Evolutionary conservation across 108 stramenopile species (phyloP).

Genomic region (Cyclotella choctawhatcheeana): DNA sequence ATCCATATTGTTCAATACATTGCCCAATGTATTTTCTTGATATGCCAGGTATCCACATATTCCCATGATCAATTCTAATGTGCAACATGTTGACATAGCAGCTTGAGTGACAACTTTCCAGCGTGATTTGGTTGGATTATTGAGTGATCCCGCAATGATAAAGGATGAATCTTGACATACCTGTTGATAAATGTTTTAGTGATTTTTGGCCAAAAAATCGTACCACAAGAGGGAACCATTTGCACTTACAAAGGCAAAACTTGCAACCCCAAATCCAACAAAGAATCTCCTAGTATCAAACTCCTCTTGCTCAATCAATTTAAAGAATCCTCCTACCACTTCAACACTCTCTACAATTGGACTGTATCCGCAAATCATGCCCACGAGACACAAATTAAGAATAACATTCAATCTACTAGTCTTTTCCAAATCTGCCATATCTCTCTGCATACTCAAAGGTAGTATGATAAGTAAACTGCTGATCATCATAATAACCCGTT

Average conservation of each 20-base stretch:
- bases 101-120: conserved; percentile 69
- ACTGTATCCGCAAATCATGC: conserved; percentile 49
- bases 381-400: conserved; percentile 67
- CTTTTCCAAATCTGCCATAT: conserved; percentile 51
- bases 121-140: conserved; percentile 67
- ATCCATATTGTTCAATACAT: conserved; percentile 72
- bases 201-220: neutral
- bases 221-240: neutral
- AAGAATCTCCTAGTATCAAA: conserved; percentile 67
- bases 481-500: conserved; percentile 35
- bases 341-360: conserved; percentile 45
- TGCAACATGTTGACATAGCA: conserved; percentile 56
- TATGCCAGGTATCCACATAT: conserved; percentile 74
- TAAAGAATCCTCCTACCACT: conserved; percentile 25
- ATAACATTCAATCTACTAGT: conserved; percentile 70
- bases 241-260: conserved; percentile 73
- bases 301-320: conserved; percentile 35
- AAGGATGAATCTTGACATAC: conserved; percentile 89
- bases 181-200: neutral
- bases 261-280: conserved; percentile 80
- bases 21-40: conserved; percentile 63
- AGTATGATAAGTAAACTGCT: conserved; percentile 38
- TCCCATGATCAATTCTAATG: conserved; percentile 59
- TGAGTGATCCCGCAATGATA: conserved; percentile 83
- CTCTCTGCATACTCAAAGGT: conserved; percentile 52